phyloP scores from a whole-genome alignment of 192 early-diverging fungal species.

The Coemansia sp. region DNA sequence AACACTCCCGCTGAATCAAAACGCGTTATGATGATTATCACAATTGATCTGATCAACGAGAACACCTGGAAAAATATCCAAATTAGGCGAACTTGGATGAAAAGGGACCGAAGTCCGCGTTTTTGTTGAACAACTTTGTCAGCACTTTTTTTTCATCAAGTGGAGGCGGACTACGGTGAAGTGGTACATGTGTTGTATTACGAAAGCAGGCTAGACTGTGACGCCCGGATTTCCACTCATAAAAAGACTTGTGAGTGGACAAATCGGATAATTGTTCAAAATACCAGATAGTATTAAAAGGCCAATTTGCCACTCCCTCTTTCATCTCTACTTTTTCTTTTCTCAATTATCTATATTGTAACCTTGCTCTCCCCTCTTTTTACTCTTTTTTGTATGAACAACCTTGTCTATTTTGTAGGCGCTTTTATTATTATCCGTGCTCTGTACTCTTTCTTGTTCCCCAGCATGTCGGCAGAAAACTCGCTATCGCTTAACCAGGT shows the following conservation, averaged over 20 bases:
- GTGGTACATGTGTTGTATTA: neutral
- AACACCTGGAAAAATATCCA: no score
- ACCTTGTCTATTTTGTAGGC: constrained; percentile 12
- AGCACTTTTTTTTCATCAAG: neutral
- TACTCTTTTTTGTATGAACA: constrained; percentile 20
- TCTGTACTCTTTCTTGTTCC: constrained; percentile 15
- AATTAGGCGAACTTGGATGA: no score
- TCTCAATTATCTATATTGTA: neutral
- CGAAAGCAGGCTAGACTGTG: constrained; percentile 5
- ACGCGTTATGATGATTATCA: neutral
- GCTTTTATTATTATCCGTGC: constrained; percentile 17
- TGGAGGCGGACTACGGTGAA: neutral
- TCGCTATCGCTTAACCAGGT: constrained; percentile 20
- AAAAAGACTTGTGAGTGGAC: neutral
- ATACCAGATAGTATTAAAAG: neutral
- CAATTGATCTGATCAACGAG: neutral
- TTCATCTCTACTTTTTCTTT: neutral
- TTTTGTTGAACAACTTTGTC: no score
- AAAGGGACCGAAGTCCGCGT: no score
- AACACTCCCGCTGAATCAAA: neutral
- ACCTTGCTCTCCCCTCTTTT: neutral
- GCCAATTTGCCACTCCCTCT: neutral
- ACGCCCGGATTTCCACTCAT: neutral
- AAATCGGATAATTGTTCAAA: neutral
- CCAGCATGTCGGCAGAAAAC: constrained; percentile 29